A percentile compares a stretch with the other conserved stretches of the same genome.
phyloP scores from a whole-genome alignment of 192 early-diverging fungal species.

The Gamsiella multidivaricata region DNA sequence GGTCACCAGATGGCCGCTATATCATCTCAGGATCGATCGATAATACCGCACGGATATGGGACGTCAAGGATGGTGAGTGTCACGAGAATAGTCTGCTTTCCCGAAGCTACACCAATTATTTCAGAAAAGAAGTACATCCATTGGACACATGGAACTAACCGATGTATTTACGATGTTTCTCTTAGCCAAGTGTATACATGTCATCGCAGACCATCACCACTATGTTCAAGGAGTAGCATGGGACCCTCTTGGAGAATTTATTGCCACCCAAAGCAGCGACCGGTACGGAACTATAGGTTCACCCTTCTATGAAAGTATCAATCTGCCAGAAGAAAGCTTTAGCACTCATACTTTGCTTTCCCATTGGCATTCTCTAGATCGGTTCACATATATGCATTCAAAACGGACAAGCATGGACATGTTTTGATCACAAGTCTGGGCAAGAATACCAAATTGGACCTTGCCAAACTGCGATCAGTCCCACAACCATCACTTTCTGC shows the following conservation, averaged over 20 bases:
- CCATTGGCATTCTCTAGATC: too few species aligned
- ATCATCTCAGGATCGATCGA: conserved; percentile 90
- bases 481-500: conserved; percentile 3
- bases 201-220: conserved; percentile 85
- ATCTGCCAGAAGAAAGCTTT: too few species aligned
- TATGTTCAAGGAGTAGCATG: conserved; percentile 98
- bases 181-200: conserved; percentile 79
- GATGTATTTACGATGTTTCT: not conserved
- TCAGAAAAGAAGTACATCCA: too few species aligned
- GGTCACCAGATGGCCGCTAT: conserved; percentile 88
- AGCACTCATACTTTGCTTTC: too few species aligned
- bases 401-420: conserved; percentile 37
- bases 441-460: conserved; percentile 45
- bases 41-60: conserved; percentile 88
- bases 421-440: conserved; percentile 33
- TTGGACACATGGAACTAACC: too few species aligned
- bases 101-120: too few species aligned
- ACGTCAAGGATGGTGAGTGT: conserved; percentile 77
- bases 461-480: conserved; percentile 35
- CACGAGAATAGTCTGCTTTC: too few species aligned
- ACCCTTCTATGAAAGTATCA: too few species aligned
- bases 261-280: conserved; percentile 95
- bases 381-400: conserved; percentile 59
- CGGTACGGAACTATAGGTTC: conserved; percentile 60
- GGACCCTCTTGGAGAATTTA: conserved; percentile 89